Evolutionary conservation across 2,329 filamentous ascomycete genomes (phyloP).

Genomic region (Chrysoporthe deuterocubensis): DNA sequence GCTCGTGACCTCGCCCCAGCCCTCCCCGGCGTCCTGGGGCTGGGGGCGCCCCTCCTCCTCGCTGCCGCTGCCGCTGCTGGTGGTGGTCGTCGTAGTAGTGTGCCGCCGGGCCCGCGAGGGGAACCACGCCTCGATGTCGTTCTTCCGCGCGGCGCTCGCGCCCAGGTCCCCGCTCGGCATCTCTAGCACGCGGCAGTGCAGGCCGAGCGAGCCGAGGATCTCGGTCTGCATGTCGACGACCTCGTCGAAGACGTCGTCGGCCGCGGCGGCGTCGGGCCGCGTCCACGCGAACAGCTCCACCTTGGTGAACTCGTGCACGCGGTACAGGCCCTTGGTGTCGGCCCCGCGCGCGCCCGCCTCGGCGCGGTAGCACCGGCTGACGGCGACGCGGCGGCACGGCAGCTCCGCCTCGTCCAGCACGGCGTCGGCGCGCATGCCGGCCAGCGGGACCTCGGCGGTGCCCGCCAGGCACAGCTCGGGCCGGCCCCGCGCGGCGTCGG

Average conservation of each 20-base stretch:
- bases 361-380: slow-evolving; percentile 92
- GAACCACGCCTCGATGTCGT: slow-evolving; percentile 94
- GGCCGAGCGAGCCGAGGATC: slow-evolving; percentile 74
- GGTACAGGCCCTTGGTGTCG: slow-evolving; percentile 92
- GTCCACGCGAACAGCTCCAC: slow-evolving; percentile 98
- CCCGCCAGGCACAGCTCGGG: slow-evolving; percentile 79
- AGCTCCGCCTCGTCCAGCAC: slow-evolving; percentile 68
- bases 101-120: slow-evolving; percentile 63
- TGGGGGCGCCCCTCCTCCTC: background rate
- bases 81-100: background rate
- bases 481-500: slow-evolving; percentile 63
- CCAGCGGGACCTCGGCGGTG: slow-evolving; percentile 93
- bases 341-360: slow-evolving; percentile 90
- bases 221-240: slow-evolving; percentile 86
- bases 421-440: slow-evolving; percentile 81
- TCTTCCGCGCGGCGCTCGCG: slow-evolving; percentile 83
- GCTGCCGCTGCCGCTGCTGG: background rate
- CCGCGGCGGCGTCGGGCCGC: slow-evolving; percentile 53
- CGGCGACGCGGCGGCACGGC: slow-evolving; percentile 79
- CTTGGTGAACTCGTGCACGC: slow-evolving; percentile 98
- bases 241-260: slow-evolving; percentile 73
- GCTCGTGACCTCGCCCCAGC: slow-evolving; percentile 93
- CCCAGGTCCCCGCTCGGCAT: slow-evolving; percentile 92
- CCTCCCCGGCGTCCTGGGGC: slow-evolving; percentile 59
- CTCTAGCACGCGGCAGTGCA: slow-evolving; percentile 87